phyloP scores from a whole-genome alignment of 2,329 filamentous ascomycete species.

The Alternaria atra region DNA sequence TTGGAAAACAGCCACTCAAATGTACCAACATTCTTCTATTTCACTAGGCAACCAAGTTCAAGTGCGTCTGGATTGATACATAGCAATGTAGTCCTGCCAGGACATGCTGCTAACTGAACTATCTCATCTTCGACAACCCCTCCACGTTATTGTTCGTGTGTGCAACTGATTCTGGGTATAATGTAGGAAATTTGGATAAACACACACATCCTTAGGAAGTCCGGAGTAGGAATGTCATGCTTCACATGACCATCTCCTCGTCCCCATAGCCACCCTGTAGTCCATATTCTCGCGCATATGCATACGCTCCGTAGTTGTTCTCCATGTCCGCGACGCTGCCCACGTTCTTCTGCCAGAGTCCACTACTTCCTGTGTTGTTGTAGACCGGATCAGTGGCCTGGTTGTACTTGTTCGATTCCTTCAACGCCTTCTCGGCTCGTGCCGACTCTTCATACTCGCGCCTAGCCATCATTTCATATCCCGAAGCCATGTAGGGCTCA shows the following conservation, averaged over 20 bases:
- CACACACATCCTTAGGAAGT: neutral
- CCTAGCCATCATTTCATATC: slow-evolving; percentile 76
- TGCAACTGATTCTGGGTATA: slow-evolving; percentile 12
- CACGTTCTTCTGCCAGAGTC: slow-evolving; percentile 59
- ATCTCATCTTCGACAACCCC: slow-evolving; percentile 5
- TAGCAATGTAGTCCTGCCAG: neutral
- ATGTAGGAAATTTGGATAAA: neutral
- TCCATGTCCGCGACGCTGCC: slow-evolving; percentile 64
- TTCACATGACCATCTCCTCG: slow-evolving; percentile 54
- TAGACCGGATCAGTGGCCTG: slow-evolving; percentile 76
- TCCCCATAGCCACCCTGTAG: slow-evolving; percentile 47
- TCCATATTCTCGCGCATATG: slow-evolving; percentile 62
- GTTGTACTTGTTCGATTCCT: slow-evolving; percentile 57
- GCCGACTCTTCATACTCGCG: slow-evolving; percentile 69
- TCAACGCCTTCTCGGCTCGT: slow-evolving; percentile 37
- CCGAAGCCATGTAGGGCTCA: slow-evolving; percentile 85
- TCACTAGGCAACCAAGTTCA: neutral
- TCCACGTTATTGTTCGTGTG: neutral
- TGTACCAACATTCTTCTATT: slow-evolving; percentile 5
- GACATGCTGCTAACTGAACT: slow-evolving; percentile 10
- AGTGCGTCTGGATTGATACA: neutral
- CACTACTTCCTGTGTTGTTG: slow-evolving; percentile 48
- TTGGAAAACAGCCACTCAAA: neutral
- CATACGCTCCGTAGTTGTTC: slow-evolving; percentile 71
- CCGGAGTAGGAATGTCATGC: neutral